phyloP scores from a whole-genome alignment of 129 eudicot species.

The Saussurea involucrata region DNA sequence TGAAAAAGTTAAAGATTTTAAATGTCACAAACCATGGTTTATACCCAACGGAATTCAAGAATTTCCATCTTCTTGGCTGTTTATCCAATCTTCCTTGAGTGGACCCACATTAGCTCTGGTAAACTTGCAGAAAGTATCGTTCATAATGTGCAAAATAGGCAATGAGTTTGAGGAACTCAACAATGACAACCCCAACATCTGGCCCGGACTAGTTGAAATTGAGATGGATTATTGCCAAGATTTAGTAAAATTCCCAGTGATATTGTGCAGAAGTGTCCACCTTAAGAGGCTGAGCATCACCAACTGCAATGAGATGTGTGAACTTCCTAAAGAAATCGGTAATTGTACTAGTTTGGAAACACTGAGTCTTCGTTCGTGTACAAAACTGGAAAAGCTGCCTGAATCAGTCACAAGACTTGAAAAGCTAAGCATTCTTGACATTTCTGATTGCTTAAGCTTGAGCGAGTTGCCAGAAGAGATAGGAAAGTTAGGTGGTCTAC shows the following conservation, averaged over 20 bases:
- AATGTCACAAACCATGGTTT: conserved; percentile 47
- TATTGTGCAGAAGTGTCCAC: conserved; percentile 3
- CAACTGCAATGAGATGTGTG: conserved; percentile 25
- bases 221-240: conserved; percentile 40
- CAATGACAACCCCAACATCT: background rate
- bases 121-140: conserved; percentile 39
- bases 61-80: conserved; percentile 21
- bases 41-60: conserved; percentile 16
- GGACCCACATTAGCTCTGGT: conserved; percentile 9
- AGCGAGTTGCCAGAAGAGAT: conserved; percentile 2
- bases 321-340: conserved; percentile 26
- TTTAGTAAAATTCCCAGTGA: conserved; percentile 20
- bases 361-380: conserved; percentile 26
- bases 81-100: conserved; percentile 26
- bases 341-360: conserved; percentile 18
- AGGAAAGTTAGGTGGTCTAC: conserved; percentile 8
- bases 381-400: conserved; percentile 23
- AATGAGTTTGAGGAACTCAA: background rate
- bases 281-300: conserved; percentile 30
- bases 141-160: conserved; percentile 38
- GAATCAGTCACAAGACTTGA: conserved; percentile 27
- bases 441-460: conserved; percentile 29
- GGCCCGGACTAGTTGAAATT: conserved; percentile 34
- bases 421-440: conserved; percentile 18
- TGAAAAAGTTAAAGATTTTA: conserved; percentile 39